Evolutionary conservation across 148 eudicot species (phyloP).

Genomic region (Cornus controversa): DNA sequence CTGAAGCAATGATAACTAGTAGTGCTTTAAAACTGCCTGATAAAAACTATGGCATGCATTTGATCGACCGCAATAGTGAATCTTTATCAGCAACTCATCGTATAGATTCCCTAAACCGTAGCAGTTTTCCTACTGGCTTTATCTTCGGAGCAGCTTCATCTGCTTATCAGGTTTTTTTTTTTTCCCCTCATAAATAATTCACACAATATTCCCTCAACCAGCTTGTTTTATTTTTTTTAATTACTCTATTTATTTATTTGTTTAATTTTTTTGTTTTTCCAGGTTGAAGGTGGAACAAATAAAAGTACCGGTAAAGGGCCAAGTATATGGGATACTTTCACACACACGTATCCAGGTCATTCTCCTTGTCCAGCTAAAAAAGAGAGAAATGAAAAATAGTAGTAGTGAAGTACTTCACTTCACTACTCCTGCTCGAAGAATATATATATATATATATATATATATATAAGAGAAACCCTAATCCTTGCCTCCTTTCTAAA

Average conservation of each 20-base stretch:
- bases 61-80: neutral
- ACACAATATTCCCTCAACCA: too few relatives aligned
- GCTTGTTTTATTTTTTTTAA: neutral
- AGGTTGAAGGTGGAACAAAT: conserved; percentile 28
- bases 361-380: neutral
- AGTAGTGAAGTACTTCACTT: neutral
- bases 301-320: conserved; percentile 26
- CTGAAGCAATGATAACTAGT: neutral
- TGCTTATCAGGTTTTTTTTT: conserved; percentile 33
- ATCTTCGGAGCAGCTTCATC: conserved; percentile 41
- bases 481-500: too few relatives aligned
- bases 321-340: conserved; percentile 24
- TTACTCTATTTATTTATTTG: neutral
- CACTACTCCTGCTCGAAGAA: too few relatives aligned
- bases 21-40: neutral
- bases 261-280: too few relatives aligned
- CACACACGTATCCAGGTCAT: conserved; percentile 27
- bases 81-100: neutral
- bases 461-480: too few relatives aligned
- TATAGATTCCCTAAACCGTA: conserved; percentile 26
- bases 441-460: neutral
- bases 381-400: neutral
- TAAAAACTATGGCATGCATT: neutral
- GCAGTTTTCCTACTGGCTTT: conserved; percentile 27
- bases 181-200: neutral